Conservation (phyloP, 2,329 filamentous ascomycete genomes). For the Tympanopsis confertula region DNA sequence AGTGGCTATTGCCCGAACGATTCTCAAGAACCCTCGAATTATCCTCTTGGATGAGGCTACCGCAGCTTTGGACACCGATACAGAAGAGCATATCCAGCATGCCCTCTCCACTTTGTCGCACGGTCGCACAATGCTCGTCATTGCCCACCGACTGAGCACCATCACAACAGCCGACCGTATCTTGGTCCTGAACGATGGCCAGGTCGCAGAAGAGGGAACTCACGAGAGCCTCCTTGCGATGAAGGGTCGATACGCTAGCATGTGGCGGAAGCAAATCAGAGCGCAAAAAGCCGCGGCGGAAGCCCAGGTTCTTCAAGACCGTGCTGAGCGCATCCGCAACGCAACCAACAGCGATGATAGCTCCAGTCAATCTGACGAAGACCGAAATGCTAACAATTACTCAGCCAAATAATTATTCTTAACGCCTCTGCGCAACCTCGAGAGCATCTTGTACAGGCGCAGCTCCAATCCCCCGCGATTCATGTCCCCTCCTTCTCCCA, state of each 20-base stretch:
- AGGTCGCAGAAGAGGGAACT: constrained; percentile 65
- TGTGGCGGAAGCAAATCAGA: constrained; percentile 83
- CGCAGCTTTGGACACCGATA: constrained; percentile 80
- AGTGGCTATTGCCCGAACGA: constrained; percentile 84
- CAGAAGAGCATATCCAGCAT: constrained; percentile 83
- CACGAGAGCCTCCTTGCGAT: constrained; percentile 64
- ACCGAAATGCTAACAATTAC: not conserved
- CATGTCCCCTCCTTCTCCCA: no score
- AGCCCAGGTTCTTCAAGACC: constrained; percentile 22
- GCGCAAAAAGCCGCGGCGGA: constrained; percentile 60
- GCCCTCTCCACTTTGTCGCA: constrained; percentile 71
- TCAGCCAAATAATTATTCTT: no score
- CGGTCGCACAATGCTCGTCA: constrained; percentile 86
- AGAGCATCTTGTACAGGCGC: no score
- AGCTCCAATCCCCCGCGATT: no score
- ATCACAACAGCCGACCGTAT: constrained; percentile 82
- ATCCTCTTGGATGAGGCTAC: constrained; percentile 91
- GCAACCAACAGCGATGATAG: not conserved
- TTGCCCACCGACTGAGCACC: constrained; percentile 79
- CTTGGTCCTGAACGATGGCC: constrained; percentile 65
- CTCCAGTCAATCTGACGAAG: constrained; percentile 1
- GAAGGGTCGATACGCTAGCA: constrained; percentile 65
- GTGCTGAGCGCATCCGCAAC: not conserved
- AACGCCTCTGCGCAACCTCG: no score
- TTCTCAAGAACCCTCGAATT: constrained; percentile 81